Evolutionary conservation across 768 basidiomycete genomes (phyloP), one percentile per base, ranked within the genome.

Genomic region (Leccinum longicurvipes): DNA sequence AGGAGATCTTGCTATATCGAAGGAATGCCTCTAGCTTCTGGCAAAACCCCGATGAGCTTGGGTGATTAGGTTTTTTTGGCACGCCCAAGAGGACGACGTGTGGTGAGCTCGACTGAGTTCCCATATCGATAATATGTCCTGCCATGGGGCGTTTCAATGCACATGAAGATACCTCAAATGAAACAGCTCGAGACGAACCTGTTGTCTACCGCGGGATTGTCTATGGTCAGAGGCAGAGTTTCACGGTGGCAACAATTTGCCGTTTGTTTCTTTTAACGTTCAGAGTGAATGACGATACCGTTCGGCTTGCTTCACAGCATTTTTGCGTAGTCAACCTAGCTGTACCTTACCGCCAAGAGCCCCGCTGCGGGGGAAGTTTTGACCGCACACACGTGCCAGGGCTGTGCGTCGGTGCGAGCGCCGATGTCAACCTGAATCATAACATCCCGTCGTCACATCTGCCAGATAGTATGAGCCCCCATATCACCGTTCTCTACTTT

Each of bases 401-500:
- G n/a, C n/a, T n/a, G n/a, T n/a, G n/a, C n/a, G n/a, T n/a, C n/a
- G n/a, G n/a, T n/a, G n/a, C n/a, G n/a, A n/a, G n/a, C n/a, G n/a
- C n/a, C n/a, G n/a, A n/a, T n/a, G n/a, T n/a, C n/a, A n/a, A n/a
- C n/a, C n/a, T n/a, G n/a, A n/a, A n/a, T n/a, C n/a, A n/a, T n/a
- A n/a, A n/a, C n/a, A n/a, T n/a, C n/a, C n/a, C n/a, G n/a, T n/a
- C n/a, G n/a, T n/a, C n/a, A n/a, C n/a, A n/a, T n/a, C n/a, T n/a
- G n/a, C n/a, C n/a, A n/a, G n/a, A n/a, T n/a, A n/a, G n/a, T n/a
- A 42, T 50, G 56, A 57, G 46, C 27, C 47, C 23, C 24, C 19
- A 55, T 9, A 79, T 79, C 56, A 80, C 73, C 44, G 71, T 81
- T 8, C 78, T 82, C 54, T 81, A 79, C 69, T 83, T 82, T 63